A percentile compares a stretch with the other conserved stretches of the same genome.
phyloP scores from a whole-genome alignment of 1,284 basidiomycete genomes.

The Clitocybe nebularis region DNA sequence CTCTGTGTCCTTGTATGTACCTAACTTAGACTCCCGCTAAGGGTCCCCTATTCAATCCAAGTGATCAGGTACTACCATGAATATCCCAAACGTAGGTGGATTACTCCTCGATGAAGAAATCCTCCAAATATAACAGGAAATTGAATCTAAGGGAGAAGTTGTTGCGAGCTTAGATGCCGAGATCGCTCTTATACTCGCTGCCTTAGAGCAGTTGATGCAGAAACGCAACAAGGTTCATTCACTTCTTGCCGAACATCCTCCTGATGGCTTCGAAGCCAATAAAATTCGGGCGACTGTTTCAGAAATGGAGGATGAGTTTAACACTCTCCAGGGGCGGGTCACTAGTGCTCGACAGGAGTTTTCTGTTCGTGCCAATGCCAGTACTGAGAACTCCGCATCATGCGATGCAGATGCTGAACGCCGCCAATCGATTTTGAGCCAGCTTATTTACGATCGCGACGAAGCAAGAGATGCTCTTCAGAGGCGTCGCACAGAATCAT shows the following conservation, averaged over 20 bases:
- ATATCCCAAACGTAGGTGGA: too few relatives aligned
- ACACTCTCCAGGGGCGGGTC: slow-evolving; percentile 1
- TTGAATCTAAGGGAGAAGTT: slow-evolving; percentile 2
- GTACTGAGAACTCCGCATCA: background rate
- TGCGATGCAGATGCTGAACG: background rate
- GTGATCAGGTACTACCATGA: too few relatives aligned
- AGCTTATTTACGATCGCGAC: slow-evolving; percentile 2
- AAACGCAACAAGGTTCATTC: slow-evolving; percentile 6
- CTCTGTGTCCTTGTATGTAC: too few relatives aligned
- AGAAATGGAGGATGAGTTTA: background rate
- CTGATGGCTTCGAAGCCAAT: background rate
- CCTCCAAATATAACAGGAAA: background rate
- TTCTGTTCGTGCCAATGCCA: background rate
- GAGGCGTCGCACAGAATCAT: background rate
- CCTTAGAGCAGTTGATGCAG: slow-evolving; percentile 3
- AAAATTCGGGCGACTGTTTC: slow-evolving; percentile 2
- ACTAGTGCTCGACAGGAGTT: background rate
- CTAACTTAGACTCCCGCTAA: too few relatives aligned
- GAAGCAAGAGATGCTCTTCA: background rate
- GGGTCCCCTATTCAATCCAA: too few relatives aligned
- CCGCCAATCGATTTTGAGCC: background rate
- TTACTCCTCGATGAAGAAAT: slow-evolving; percentile 1
- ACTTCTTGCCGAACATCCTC: background rate
- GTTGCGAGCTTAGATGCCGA: slow-evolving; percentile 4
- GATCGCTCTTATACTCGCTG: slow-evolving; percentile 3